Conservation (phyloP, 768 basidiomycete genomes). For the Gloeopeniophorella convolvens region DNA sequence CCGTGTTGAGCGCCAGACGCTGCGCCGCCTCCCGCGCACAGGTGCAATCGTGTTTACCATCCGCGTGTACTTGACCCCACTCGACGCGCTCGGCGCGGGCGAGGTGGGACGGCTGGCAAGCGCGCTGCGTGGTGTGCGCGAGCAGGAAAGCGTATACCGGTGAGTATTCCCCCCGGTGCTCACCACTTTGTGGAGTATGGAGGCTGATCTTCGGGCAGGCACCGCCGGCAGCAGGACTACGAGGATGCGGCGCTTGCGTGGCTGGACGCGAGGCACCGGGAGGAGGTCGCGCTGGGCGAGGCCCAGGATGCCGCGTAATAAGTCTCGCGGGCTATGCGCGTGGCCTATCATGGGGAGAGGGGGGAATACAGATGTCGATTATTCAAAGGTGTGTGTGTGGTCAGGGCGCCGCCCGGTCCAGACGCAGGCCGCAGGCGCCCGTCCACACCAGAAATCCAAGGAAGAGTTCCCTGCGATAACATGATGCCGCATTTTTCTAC, state of each 20-base stretch:
- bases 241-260: conserved; percentile 31
- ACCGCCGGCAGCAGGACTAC: conserved; percentile 30
- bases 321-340: too few relatives aligned
- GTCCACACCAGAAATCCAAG: too few relatives aligned
- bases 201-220: conserved; percentile 23
- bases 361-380: too few relatives aligned
- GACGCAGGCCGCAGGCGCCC: too few relatives aligned
- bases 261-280: conserved; percentile 31
- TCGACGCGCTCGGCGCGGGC: conserved; percentile 43
- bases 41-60: conserved; percentile 63
- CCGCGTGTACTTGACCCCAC: conserved; percentile 50
- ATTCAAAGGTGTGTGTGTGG: too few relatives aligned
- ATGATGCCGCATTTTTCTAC: too few relatives aligned
- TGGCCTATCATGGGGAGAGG: too few relatives aligned
- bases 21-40: conserved; percentile 50
- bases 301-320: too few relatives aligned
- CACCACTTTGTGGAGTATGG: not conserved
- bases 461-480: too few relatives aligned
- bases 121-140: conserved; percentile 53
- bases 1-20: conserved; percentile 54
- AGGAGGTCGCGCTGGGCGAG: conserved; percentile 25
- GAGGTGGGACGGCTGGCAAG: conserved; percentile 53
- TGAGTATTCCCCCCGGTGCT: conserved; percentile 32
- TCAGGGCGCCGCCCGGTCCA: too few relatives aligned
- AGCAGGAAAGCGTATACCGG: conserved; percentile 38